phyloP scores from a whole-genome alignment of 192 early-diverging fungal genomes.

The Backusella mclennaniae region DNA sequence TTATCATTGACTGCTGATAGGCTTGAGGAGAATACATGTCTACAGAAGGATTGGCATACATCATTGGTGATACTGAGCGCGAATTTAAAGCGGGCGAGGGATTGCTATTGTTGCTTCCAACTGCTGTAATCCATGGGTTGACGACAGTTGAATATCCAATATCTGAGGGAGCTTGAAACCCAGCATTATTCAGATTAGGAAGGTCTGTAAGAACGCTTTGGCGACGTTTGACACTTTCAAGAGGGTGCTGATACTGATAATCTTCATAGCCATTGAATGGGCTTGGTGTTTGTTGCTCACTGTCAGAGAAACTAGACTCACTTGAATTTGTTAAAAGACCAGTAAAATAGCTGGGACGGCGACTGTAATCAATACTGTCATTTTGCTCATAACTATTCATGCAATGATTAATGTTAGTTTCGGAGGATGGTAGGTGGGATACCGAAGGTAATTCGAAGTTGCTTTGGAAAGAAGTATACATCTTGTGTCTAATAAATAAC shows the following conservation, averaged over 20 bases:
- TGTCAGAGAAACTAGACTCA: slow-evolving; percentile 22
- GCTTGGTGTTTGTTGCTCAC: slow-evolving; percentile 26
- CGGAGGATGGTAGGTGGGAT: background rate
- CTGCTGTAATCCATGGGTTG: background rate
- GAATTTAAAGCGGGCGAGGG: slow-evolving; percentile 1
- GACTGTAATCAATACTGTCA: slow-evolving; percentile 21
- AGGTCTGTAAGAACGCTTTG: slow-evolving; percentile 5
- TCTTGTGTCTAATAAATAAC: background rate
- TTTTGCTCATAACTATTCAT: slow-evolving; percentile 1
- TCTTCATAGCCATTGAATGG: slow-evolving; percentile 19
- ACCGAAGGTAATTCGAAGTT: slow-evolving; percentile 9
- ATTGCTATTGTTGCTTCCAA: background rate
- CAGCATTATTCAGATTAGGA: background rate
- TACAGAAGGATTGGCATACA: slow-evolving; percentile 13
- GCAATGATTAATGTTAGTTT: background rate
- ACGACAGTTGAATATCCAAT: slow-evolving; percentile 11
- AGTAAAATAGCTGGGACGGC: slow-evolving; percentile 28
- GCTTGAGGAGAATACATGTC: slow-evolving; percentile 16
- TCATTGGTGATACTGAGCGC: slow-evolving; percentile 15
- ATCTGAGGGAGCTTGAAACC: background rate
- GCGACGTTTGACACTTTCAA: slow-evolving; percentile 14
- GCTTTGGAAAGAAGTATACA: slow-evolving; percentile 3
- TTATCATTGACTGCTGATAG: slow-evolving; percentile 5
- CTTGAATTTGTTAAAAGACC: slow-evolving; percentile 18
- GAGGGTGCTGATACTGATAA: background rate